Evolutionary conservation across 805 yeast genomes (phyloP), one percentile per base, ranked within the genome.

Genomic region (fission yeast (Schizosaccharomyces pombe)): DNA sequence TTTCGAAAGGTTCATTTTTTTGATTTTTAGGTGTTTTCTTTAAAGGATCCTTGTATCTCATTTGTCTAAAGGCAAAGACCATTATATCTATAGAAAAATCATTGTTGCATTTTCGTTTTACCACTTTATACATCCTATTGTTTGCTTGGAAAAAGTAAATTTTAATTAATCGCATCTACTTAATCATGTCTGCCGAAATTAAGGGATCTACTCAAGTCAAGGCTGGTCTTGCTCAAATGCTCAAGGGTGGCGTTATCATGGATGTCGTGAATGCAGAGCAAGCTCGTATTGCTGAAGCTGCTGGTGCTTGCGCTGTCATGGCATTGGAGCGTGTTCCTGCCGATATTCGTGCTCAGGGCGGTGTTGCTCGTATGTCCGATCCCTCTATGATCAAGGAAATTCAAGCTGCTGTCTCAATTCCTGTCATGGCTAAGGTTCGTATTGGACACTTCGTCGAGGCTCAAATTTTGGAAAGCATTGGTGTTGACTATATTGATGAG

Each of bases 301-400:
- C 93, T 2, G 93, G 93, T 57, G 93, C 93, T 12, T 80, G 84
- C 68, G 89, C 93, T 12, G 93, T 83, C 24, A 83, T 83, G 93
- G 93, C 93, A 3, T 71, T 83, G 59, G 93, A 83, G 68, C 70
- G 80, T 60, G 84, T 83, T 56, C 93, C 93, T 9, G 85, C 91
- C 5, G 91, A 83, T 64, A 83, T 83, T 76, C 75, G 91, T 62
- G 79, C 76, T 58, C 76, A 80, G 54, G 89, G 89, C 53, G 81
- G 82, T 56, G 91, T 83, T 53, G 83, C 89, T 57, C 75, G 93
- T 61, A 83, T 83, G 93, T 77, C 84, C 22, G 93, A 83, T 64
- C 93, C 93, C 2, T 70, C 78, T 60, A 77, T 83, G 83, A 80
- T 83, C 66, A 70, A 74, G 63, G 78, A 74, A 19, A 83, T 82